A percentile compares a stretch with the other conserved stretches of the same genome.
Evolutionary conservation across 805 yeast species (phyloP).

Genomic region (Yarrowia bubula): DNA sequence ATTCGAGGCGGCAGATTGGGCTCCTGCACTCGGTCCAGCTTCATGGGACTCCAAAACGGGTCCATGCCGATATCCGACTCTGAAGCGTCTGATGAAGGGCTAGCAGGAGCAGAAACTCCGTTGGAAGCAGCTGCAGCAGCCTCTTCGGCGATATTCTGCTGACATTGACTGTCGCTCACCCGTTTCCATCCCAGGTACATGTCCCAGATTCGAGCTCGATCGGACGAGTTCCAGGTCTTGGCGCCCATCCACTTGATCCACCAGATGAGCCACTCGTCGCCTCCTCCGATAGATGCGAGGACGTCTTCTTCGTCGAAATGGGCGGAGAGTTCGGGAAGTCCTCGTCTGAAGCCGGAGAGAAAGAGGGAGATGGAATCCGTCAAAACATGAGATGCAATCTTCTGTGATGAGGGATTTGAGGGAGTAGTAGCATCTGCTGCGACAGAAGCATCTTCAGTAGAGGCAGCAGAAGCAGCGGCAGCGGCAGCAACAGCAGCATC

Average conservation of each 20-base stretch:
- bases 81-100: slow-evolving; percentile 35
- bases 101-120: slow-evolving; percentile 29
- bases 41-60: slow-evolving; percentile 55
- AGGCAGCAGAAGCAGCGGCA: no score
- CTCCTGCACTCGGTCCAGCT: slow-evolving; percentile 32
- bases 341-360: slow-evolving; percentile 57
- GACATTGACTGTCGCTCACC: slow-evolving; percentile 22
- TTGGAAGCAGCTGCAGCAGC: background rate
- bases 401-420: slow-evolving; percentile 37
- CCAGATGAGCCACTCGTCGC: slow-evolving; percentile 90
- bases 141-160: slow-evolving; percentile 14
- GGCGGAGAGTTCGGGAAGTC: slow-evolving; percentile 71
- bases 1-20: slow-evolving; percentile 47
- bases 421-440: no score
- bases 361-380: slow-evolving; percentile 69
- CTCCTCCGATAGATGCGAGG: slow-evolving; percentile 54
- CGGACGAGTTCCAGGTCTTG: slow-evolving; percentile 75
- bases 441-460: no score
- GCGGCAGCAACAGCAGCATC: slow-evolving; percentile 31
- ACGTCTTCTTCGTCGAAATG: slow-evolving; percentile 80
- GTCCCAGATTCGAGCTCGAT: slow-evolving; percentile 91
- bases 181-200: slow-evolving; percentile 66
- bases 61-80: slow-evolving; percentile 50
- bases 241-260: slow-evolving; percentile 92
- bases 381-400: slow-evolving; percentile 41